A percentile compares a stretch with the other conserved stretches of the same genome.
Evolutionary conservation across 2,329 filamentous ascomycete species (phyloP).

Genomic region (Penicillium glabrum): DNA sequence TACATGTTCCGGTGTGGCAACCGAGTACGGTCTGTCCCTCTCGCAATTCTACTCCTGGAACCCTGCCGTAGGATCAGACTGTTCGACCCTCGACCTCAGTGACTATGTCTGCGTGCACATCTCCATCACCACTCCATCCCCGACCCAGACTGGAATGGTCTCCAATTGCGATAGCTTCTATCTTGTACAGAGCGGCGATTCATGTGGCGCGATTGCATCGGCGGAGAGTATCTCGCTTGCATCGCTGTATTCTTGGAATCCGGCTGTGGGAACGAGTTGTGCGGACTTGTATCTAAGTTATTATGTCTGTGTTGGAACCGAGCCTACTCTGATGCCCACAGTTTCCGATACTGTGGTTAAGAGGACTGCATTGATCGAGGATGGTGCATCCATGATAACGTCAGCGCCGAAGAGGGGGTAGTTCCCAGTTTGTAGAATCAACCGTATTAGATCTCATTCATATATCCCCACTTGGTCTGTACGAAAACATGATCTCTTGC

Average conservation of each 20-base stretch:
- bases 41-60: neutral
- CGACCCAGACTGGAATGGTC: neutral
- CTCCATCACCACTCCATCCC: neutral
- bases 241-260: neutral
- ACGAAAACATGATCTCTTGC: too few species aligned
- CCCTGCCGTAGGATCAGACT: neutral
- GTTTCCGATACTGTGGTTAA: neutral
- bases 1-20: neutral
- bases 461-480: too few species aligned
- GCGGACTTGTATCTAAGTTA: neutral
- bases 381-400: neutral
- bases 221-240: neutral
- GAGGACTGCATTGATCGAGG: neutral
- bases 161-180: neutral
- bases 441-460: too few species aligned
- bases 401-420: neutral
- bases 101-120: neutral
- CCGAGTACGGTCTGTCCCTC: neutral
- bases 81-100: neutral
- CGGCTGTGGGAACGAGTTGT: neutral
- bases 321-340: neutral
- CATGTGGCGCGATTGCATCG: neutral
- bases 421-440: too few species aligned
- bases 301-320: neutral
- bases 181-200: neutral